Conservation (phyloP, 1,284 basidiomycete species). For the Papiliotrema nemorosa region DNA sequence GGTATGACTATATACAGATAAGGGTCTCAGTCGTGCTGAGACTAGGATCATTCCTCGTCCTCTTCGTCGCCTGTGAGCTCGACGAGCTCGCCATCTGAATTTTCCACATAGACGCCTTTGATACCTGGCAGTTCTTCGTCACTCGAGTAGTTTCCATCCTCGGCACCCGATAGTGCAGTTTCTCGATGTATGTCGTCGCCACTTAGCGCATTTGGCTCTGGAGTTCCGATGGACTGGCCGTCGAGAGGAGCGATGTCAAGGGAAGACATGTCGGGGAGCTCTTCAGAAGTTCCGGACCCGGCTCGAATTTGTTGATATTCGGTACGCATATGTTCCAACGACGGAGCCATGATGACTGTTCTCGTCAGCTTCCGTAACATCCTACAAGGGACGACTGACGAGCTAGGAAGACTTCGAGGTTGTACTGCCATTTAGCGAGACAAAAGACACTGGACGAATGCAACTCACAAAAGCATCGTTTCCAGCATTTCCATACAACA, state of each 20-base stretch:
- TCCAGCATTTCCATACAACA: conserved; percentile 30
- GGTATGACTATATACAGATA: conserved; percentile 5
- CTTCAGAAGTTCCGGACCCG: background rate
- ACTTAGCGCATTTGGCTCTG: no score
- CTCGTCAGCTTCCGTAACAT: conserved; percentile 7
- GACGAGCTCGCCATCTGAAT: conserved; percentile 25
- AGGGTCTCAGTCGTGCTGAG: no score
- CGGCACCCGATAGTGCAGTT: background rate
- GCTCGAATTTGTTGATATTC: conserved; percentile 10
- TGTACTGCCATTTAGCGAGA: conserved; percentile 14
- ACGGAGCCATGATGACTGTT: conserved; percentile 19
- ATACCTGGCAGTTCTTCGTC: conserved; percentile 23
- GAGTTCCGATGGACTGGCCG: background rate
- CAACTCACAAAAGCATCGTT: conserved; percentile 34
- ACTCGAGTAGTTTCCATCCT: conserved; percentile 10
- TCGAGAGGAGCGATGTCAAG: background rate
- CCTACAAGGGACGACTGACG: conserved; percentile 10
- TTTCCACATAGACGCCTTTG: conserved; percentile 21
- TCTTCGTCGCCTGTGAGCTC: no score
- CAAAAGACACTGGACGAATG: background rate
- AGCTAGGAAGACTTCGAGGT: conserved; percentile 21
- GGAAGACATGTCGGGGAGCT: background rate
- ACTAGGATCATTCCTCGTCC: no score
- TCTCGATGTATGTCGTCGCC: background rate
- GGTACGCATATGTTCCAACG: conserved; percentile 19